Base-by-base conservation (phyloP, 768 basidiomycete species). In the Clavulina sp. region DNA sequence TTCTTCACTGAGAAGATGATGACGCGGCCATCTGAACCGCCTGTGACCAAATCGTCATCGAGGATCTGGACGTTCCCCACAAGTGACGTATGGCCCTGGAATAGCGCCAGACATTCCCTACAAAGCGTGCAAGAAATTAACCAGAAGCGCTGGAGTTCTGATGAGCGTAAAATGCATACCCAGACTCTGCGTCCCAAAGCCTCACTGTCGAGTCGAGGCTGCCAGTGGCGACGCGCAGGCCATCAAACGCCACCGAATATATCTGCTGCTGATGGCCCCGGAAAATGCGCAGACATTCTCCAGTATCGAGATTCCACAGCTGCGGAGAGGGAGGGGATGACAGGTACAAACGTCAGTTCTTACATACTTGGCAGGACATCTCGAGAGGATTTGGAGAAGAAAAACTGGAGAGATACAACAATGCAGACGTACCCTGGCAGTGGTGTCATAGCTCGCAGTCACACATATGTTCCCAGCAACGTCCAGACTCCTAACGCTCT, bases 181-280 rank as follows among this genome's bases (percentile, higher is more conserved):
- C 92, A 36, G 81, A 80, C 6, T 72, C 68, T 0, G 85, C 82
- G 56, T 83, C 78, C 93, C 93, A 97, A 0, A 96, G 75, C 3
- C 91, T 71, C 3, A 95, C 84, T 1, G 83, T 87, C n/a, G 87
- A 91, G 59, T 96, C 92, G 56, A 93, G 66, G n/a, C 82, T 82
- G 3, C 89, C 92, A 4, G 85, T 85, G 1, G 80, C 85, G 48
- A 92, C 74, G 9, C 77, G 69, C 18, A 77, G 66, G 0, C 92
- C 91, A 59, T 93, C 87, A 57, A 89, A 92, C 6, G 87, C 86
- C 36, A 95, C 84, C 0, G 81, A 77, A 61, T 96, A 96, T 6
- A 95, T 82, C 66, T 89, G 84, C 59, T 84, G 81, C 50, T 77
- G 76, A 63, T 96, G 92, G 0, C 92, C 92, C 6, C 70, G 59